Conservation (phyloP, 1,139 yeast genomes). For the Protomyces pachydermus region DNA sequence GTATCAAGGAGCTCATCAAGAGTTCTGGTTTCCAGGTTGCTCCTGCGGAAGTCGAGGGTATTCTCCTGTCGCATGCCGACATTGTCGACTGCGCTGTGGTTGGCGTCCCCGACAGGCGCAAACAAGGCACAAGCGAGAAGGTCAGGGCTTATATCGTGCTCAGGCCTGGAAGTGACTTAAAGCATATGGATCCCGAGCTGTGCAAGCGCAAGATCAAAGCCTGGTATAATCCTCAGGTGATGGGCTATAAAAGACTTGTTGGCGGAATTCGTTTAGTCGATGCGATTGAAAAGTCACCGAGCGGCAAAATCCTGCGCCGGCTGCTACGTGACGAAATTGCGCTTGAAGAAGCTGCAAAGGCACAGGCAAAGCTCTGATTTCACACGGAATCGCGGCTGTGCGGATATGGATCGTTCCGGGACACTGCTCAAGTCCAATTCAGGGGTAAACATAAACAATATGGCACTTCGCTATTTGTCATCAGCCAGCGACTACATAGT, state of each 20-base stretch:
- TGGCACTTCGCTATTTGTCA: too few relatives aligned
- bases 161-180: slow-evolving; percentile 29
- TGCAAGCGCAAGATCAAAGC: slow-evolving; percentile 38
- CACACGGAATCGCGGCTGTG: too few relatives aligned
- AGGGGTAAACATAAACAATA: too few relatives aligned
- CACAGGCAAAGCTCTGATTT: not conserved
- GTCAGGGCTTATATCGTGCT: slow-evolving; percentile 40
- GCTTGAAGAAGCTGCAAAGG: slow-evolving; percentile 2
- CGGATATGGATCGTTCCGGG: too few relatives aligned
- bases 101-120: slow-evolving; percentile 37
- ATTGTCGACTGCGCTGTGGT: slow-evolving; percentile 42
- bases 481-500: too few relatives aligned
- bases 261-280: slow-evolving; percentile 42
- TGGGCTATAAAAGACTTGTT: slow-evolving; percentile 42
- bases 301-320: slow-evolving; percentile 43
- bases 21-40: slow-evolving; percentile 70
- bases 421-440: too few relatives aligned
- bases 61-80: slow-evolving; percentile 47
- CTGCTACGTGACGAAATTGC: slow-evolving; percentile 33
- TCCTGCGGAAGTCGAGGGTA: slow-evolving; percentile 70
- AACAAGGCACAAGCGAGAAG: slow-evolving; percentile 40
- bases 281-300: slow-evolving; percentile 41
- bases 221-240: slow-evolving; percentile 36
- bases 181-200: slow-evolving; percentile 32
- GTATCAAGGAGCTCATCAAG: slow-evolving; percentile 66